phyloP scores from a whole-genome alignment of 176 grass and related monocot species.

The Echinochloa phyllopogon region DNA sequence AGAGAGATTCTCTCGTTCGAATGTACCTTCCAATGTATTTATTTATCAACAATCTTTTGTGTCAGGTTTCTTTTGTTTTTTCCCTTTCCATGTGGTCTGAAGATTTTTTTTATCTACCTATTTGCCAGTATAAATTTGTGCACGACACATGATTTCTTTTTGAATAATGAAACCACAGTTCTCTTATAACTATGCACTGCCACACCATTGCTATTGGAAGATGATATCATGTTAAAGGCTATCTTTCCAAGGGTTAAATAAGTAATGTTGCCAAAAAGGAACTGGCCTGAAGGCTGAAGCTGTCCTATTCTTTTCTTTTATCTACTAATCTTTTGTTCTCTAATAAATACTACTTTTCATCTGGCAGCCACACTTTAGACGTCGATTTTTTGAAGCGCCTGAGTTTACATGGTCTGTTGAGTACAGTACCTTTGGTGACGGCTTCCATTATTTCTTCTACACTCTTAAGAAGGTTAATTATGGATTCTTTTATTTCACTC shows the following conservation, averaged over 20 bases:
- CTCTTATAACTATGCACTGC: neutral
- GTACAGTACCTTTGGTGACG: slow-evolving; percentile 79
- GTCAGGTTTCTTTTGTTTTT: too few relatives aligned
- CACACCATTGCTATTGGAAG: neutral
- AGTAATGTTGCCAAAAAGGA: neutral
- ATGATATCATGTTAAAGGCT: slow-evolving; percentile 5
- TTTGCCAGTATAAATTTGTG: slow-evolving; percentile 8
- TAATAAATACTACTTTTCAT: slow-evolving; percentile 15
- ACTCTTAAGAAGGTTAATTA: slow-evolving; percentile 73
- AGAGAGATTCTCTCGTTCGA: neutral
- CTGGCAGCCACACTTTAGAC: slow-evolving; percentile 85
- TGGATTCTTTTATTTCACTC: neutral
- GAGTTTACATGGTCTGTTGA: slow-evolving; percentile 85
- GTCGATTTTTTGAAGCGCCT: slow-evolving; percentile 70
- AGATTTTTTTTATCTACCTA: too few relatives aligned
- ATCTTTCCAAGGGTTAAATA: neutral
- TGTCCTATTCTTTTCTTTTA: neutral
- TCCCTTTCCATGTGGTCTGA: too few relatives aligned
- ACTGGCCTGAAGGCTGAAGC: neutral
- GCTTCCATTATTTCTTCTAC: slow-evolving; percentile 95
- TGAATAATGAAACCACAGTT: neutral
- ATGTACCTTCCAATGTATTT: slow-evolving; percentile 22
- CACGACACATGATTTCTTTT: neutral
- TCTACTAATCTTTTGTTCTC: slow-evolving; percentile 6
- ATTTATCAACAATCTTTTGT: too few relatives aligned